A percentile compares a stretch with the other conserved stretches of the same genome.
These are phyloP conservation scores for Syzygium oleosum DNA, from an alignment of 345 rosid genomes.

Conservation along the genomic window DNA sequence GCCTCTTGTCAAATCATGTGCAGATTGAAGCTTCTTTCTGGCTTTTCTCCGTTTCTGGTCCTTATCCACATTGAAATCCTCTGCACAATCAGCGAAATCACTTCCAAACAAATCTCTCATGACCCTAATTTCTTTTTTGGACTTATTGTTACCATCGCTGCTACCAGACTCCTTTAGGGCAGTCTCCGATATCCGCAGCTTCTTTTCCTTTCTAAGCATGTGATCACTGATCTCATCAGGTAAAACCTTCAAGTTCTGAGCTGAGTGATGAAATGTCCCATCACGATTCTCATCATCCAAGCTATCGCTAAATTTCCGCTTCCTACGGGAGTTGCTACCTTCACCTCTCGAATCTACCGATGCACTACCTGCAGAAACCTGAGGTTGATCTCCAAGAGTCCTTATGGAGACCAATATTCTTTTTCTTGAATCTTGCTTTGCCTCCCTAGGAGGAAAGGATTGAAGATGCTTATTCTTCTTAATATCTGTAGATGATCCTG, in stretches of 20 bases:
- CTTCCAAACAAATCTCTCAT: conserved; percentile 9
- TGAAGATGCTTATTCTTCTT: conserved; percentile 17
- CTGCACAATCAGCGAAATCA: conserved; percentile 16
- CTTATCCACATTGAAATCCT: conserved; percentile 16
- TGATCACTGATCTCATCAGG: conserved; percentile 31
- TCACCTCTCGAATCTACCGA: conserved; percentile 30
- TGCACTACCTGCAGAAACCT: conserved; percentile 24
- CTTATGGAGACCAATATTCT: conserved; percentile 4
- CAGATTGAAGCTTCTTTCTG: conserved; percentile 6
- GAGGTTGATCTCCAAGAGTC: conserved; percentile 28
- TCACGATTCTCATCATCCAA: conserved; percentile 14
- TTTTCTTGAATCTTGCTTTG: conserved; percentile 10
- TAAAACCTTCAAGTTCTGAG: conserved; percentile 4
- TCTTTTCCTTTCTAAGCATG: conserved; percentile 21
- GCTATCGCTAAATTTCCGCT: conserved; percentile 31
- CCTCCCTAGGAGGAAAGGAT: conserved; percentile 13
- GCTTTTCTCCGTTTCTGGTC: conserved; percentile 8
- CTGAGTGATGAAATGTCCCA: not conserved
- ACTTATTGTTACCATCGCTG: conserved; percentile 7
- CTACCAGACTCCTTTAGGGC: conserved; percentile 7
- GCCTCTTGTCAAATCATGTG: conserved; percentile 19
- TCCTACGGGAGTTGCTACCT: conserved; percentile 20
- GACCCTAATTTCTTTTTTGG: conserved; percentile 5
- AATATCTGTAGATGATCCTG: conserved; percentile 9
- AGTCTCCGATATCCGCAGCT: conserved; percentile 16